A percentile compares a stretch with the other conserved stretches of the same genome.
These are phyloP conservation scores for Saccharata proteae DNA, from an alignment of 2,329 filamentous ascomycete genomes.

Conservation along the genomic window DNA sequence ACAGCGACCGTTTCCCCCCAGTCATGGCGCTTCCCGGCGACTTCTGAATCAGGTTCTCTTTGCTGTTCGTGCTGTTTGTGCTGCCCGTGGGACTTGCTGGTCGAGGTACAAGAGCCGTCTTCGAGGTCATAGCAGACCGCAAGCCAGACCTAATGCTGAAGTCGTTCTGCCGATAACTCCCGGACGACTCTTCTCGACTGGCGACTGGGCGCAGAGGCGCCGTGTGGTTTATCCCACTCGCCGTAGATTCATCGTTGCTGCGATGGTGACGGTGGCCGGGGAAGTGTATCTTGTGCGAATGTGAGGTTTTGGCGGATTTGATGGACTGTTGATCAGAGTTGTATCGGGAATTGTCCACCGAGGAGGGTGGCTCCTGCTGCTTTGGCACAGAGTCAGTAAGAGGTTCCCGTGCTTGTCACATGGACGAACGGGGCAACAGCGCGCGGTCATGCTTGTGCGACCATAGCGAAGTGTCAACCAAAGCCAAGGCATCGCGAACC, in stretches of 20 bases:
- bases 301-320: slow-evolving; percentile 45
- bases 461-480: too few relatives aligned
- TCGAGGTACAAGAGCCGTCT: slow-evolving; percentile 42
- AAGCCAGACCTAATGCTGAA: slow-evolving; percentile 37
- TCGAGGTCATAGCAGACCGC: slow-evolving; percentile 38
- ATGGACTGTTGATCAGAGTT: slow-evolving; percentile 23
- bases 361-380: slow-evolving; percentile 15
- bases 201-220: slow-evolving; percentile 55
- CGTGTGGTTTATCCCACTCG: slow-evolving; percentile 22
- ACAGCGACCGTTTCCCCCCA: slow-evolving; percentile 36
- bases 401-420: too few relatives aligned
- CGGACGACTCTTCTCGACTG: slow-evolving; percentile 61
- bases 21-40: slow-evolving; percentile 42
- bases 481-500: too few relatives aligned
- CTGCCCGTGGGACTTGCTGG: slow-evolving; percentile 76
- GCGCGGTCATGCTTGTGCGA: too few relatives aligned
- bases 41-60: slow-evolving; percentile 33
- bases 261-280: slow-evolving; percentile 57
- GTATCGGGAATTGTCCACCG: slow-evolving; percentile 21
- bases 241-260: slow-evolving; percentile 46
- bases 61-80: slow-evolving; percentile 45
- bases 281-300: slow-evolving; percentile 46
- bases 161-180: slow-evolving; percentile 28
- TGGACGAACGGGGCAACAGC: too few relatives aligned
- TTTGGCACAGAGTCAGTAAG: too few relatives aligned